These are phyloP conservation scores for Lachancea quebecensis DNA, from an alignment of 805 yeast genomes.

Conservation along the genomic window DNA sequence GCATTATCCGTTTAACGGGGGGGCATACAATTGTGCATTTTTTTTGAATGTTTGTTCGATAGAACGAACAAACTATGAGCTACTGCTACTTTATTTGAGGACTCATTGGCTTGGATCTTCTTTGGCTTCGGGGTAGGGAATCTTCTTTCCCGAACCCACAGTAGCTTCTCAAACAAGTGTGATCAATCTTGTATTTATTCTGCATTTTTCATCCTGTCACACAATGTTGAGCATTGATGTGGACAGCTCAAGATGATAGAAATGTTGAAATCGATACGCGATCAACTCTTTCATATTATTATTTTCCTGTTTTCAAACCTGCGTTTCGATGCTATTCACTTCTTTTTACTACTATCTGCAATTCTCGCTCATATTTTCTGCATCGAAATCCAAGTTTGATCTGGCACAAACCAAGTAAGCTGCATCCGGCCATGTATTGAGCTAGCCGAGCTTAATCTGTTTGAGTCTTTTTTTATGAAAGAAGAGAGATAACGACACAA, in stretches of 20 bases:
- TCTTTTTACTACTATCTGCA: constrained; percentile 8
- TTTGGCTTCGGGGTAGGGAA: not conserved
- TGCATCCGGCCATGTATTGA: too few species aligned
- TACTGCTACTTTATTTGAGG: not conserved
- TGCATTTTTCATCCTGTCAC: constrained; percentile 1
- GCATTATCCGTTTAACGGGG: constrained; percentile 13
- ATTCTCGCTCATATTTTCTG: constrained; percentile 6
- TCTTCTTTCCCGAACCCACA: too few species aligned
- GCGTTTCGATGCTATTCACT: constrained; percentile 9
- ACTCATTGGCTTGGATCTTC: constrained; percentile 1
- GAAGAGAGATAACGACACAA: constrained; percentile 5
- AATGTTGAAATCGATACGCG: too few species aligned
- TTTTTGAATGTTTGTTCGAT: constrained; percentile 3
- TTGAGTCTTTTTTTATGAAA: constrained; percentile 2
- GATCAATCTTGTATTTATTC: not conserved
- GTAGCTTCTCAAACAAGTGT: too few species aligned
- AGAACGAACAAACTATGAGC: constrained; percentile 2
- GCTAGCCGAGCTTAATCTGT: not conserved
- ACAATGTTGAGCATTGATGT: constrained; percentile 8
- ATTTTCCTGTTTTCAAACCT: constrained; percentile 4
- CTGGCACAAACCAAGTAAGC: not conserved
- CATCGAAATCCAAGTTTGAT: constrained; percentile 11
- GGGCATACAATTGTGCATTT: constrained; percentile 26
- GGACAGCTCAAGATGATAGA: not conserved
- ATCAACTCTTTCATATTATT: constrained; percentile 2